Evolutionary conservation across 176 grass and related monocot species (phyloP).

Genomic region (Leersia perrieri): DNA sequence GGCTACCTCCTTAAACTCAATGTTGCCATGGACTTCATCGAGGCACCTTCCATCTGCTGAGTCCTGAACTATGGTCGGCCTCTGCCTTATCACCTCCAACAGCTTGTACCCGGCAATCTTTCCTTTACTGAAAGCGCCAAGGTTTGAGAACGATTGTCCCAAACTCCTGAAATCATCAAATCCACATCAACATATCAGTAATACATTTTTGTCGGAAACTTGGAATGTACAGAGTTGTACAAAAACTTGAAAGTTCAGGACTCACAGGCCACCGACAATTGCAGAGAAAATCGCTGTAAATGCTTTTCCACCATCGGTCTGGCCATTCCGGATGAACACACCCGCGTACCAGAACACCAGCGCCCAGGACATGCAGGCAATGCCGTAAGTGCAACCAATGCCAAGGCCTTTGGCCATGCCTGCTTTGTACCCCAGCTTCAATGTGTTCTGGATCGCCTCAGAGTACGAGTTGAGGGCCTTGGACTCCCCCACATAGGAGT

Average conservation of each 20-base stretch:
- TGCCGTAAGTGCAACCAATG: conserved; percentile 84
- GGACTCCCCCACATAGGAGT: conserved; percentile 81
- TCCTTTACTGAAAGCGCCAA: conserved; percentile 94
- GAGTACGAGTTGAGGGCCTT: conserved; percentile 83
- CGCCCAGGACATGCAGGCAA: conserved; percentile 93
- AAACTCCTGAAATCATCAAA: conserved; percentile 59
- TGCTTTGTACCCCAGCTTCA: conserved; percentile 87
- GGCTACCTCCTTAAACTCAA: conserved; percentile 80
- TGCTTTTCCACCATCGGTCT: conserved; percentile 84
- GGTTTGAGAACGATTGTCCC: conserved; percentile 84
- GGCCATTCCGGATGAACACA: conserved; percentile 67
- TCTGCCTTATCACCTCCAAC: conserved; percentile 83
- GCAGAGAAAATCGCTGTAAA: conserved; percentile 91
- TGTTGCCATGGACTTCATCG: conserved; percentile 78
- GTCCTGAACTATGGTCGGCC: conserved; percentile 71
- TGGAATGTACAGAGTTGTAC: neutral
- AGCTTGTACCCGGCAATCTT: conserved; percentile 85
- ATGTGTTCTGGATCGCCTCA: conserved; percentile 58
- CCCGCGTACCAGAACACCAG: conserved; percentile 93
- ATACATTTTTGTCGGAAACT: neutral
- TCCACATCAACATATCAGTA: neutral
- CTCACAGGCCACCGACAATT: conserved; percentile 85
- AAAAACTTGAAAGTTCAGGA: neutral
- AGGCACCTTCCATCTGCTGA: conserved; percentile 52
- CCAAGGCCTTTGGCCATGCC: conserved; percentile 90